phyloP scores from a whole-genome alignment of 1,139 yeast genomes.

The Arxiozyma telluris region DNA sequence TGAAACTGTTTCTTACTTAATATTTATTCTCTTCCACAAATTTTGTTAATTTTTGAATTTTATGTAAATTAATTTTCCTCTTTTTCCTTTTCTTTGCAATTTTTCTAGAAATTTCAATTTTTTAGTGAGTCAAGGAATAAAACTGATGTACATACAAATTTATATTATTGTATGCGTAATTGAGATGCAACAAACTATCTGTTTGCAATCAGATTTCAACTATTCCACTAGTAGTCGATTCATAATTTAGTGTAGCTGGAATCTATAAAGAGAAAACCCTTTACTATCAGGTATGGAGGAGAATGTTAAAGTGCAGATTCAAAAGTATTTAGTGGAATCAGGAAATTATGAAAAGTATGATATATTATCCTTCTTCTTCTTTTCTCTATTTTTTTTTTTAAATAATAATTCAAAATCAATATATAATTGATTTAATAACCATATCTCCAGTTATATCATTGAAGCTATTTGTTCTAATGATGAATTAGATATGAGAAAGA shows the following conservation, averaged over 20 bases:
- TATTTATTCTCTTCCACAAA: not conserved
- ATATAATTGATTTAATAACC: not conserved
- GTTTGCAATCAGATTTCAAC: too few relatives aligned
- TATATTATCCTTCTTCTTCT: not conserved
- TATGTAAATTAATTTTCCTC: too few relatives aligned
- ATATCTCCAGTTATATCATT: not conserved
- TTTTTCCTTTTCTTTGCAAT: too few relatives aligned
- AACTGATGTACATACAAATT: too few relatives aligned
- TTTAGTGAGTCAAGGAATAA: too few relatives aligned
- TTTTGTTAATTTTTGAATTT: too few relatives aligned
- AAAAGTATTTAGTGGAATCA: slow-evolving; percentile 59
- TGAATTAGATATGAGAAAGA: not conserved
- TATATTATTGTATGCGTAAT: too few relatives aligned
- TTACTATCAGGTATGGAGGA: slow-evolving; percentile 27
- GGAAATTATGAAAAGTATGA: slow-evolving; percentile 64
- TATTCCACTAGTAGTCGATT: too few relatives aligned
- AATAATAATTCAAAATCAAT: too few relatives aligned
- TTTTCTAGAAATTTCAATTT: too few relatives aligned
- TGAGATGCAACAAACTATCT: too few relatives aligned
- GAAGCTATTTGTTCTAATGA: not conserved
- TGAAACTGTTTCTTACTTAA: not conserved
- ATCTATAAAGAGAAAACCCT: not conserved
- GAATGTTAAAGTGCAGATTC: slow-evolving; percentile 50
- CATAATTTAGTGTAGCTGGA: not conserved
- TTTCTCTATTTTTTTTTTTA: not conserved